Base-by-base conservation (phyloP, 495 filamentous ascomycete species). In the Aspergillus ellipticus region DNA sequence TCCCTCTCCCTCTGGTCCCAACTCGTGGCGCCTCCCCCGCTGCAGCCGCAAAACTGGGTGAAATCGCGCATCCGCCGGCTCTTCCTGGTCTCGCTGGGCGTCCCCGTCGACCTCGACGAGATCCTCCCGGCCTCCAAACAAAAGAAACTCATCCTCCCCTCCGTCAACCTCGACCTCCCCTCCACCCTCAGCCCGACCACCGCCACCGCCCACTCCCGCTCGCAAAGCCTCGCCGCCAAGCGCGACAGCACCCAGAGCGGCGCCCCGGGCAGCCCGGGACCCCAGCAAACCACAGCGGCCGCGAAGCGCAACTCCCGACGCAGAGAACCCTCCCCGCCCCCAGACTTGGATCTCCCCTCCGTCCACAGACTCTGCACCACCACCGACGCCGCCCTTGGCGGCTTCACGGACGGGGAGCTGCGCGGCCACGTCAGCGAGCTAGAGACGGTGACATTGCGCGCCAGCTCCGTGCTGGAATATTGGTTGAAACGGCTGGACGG, bases 11-110 rank as follows among this genome's bases (percentile, higher is more conserved):
- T 99, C 35, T 99, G 94, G 94, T 89, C 91, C 26, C 95, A 99
- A 73, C 85, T 99, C 28, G 88, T 95, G 16, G 92, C 93, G 2
- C 93, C 94, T 19, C 94, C 94, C 0, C 92, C 94, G 3, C 83
- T 97, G 24, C 92, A 96, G 67, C 95, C 94, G 1, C 93, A 95
- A 0, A 93, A 99, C 71, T 99, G 94, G 94, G 91, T 96, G 56
- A 90, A 95, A 54, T 96, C 90, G 47, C 91, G 93, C 49, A 97
- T 97, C 65, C 89, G 94, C 51, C 89, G 94, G 9, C 83, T 97
- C 37, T 99, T 99, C 71, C 84, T 99, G 31, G 94, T 99, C 37
- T 96, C 90, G 10, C 82, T 99, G 4, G 94, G 94, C 15, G 94
- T 99, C 1, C 94, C 94, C 5, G 87, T 99, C 46, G 94, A 99